Conservation (phyloP, 2,329 filamentous ascomycete species). For the Ophiostoma himal-ulmi region DNA sequence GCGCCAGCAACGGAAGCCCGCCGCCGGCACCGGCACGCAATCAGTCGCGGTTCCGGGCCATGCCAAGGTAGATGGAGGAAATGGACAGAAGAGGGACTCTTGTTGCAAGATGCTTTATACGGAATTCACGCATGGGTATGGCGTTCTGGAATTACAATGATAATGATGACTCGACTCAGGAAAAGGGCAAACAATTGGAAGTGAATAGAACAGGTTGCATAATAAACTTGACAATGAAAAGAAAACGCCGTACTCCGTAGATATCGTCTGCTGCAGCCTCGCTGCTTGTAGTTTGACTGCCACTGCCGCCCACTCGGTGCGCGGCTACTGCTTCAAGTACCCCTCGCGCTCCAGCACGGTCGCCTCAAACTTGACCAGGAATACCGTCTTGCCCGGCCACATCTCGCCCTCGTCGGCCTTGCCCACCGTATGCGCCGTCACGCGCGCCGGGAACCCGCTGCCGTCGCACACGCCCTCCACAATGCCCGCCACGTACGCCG, state of each 20-base stretch:
- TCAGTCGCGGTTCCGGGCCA: constrained; percentile 23
- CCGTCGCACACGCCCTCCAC: constrained; percentile 95
- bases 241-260: constrained; percentile 11
- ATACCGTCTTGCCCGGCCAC: constrained; percentile 96
- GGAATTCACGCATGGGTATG: neutral
- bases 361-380: constrained; percentile 85
- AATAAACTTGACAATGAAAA: neutral
- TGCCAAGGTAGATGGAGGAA: constrained; percentile 16
- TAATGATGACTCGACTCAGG: neutral
- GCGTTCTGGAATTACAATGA: neutral
- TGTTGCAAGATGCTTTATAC: neutral
- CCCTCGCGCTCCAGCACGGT: constrained; percentile 89
- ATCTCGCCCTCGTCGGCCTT: constrained; percentile 61
- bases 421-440: constrained; percentile 78
- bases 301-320: neutral
- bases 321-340: constrained; percentile 60
- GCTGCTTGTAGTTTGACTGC: neutral
- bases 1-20: neutral
- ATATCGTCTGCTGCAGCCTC: neutral
- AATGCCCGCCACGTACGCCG: constrained; percentile 89
- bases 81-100: too few species aligned
- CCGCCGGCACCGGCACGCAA: constrained; percentile 22
- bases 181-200: too few species aligned
- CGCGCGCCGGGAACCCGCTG: constrained; percentile 78
- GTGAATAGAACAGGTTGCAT: neutral